Base-by-base conservation (phyloP, 2,329 filamentous ascomycete species). In the Colletotrichum gigasporum region DNA sequence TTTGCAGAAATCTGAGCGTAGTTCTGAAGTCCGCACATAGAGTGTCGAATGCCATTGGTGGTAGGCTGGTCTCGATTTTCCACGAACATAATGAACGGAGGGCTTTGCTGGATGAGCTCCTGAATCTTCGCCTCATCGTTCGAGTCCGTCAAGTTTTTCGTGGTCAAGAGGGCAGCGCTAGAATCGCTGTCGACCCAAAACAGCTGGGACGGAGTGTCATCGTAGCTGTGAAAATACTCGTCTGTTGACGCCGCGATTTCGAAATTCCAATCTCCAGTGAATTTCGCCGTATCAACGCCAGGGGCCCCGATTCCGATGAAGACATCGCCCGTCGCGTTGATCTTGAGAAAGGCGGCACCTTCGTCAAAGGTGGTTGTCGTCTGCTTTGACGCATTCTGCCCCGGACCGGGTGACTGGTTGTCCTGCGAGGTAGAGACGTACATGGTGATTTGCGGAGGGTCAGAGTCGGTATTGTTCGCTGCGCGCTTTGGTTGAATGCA, bases 111-210 rank as follows among this genome's bases (percentile, higher is more conserved):
- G 70, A 90, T 82, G 26, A 86, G 72, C 63, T 79, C 79, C 82
- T 85, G 85, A 80, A 90, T 70, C 81, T 74, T 75, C 3, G 82
- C 72, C 64, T 85, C 82, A 11, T 88, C 80, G 2, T 80, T 75
- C 2, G 78, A 78, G 51, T 80, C 79, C 1, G 91, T 94, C 50
- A 94, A 78, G 70, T 94, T 91, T 55, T 88, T 84, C 0, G 94
- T 96, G 44, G 91, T 90, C 41, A 99, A 83, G 24, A 99, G 82
- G 2, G 93, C 91, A 2, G 93, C 90, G 28, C 84, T 85, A 42
- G 87, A 90, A 75, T 98, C 96, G 22, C 92, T 93, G 72, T 98
- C 96, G 54, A 97, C 88, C 78, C 94, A 91, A 70, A 89, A 86
- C 7, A 97, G 82, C 67, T 90, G 86, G 0, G 87, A 66, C 1